Evolutionary conservation across 805 yeast species (phyloP).

Genomic region (Candida corydali): DNA sequence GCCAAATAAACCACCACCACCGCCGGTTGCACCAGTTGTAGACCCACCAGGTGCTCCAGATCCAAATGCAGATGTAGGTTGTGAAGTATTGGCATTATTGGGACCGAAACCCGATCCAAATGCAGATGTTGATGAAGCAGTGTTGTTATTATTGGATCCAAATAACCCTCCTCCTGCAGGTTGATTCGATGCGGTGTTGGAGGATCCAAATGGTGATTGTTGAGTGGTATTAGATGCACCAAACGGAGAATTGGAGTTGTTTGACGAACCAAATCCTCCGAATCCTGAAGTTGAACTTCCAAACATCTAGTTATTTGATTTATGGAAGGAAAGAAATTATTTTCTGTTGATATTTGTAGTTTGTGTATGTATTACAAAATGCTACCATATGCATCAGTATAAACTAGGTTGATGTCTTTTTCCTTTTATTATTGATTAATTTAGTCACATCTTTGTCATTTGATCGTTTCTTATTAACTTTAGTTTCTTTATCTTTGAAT

Average conservation of each 20-base stretch:
- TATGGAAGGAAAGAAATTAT: background rate
- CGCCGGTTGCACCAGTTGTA: too few species aligned
- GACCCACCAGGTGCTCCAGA: conserved; percentile 8
- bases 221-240: conserved; percentile 24
- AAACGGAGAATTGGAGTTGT: conserved; percentile 28
- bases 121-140: conserved; percentile 17
- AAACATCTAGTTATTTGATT: conserved; percentile 34
- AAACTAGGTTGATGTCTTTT: conserved; percentile 9
- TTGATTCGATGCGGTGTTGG: conserved; percentile 9
- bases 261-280: conserved; percentile 41
- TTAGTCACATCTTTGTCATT: conserved; percentile 12
- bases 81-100: conserved; percentile 14
- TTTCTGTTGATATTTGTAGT: conserved; percentile 2
- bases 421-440: conserved; percentile 16
- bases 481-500: conserved; percentile 48
- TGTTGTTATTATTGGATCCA: conserved; percentile 8
- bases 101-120: conserved; percentile 20
- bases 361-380: background rate
- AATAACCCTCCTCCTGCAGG: conserved; percentile 6
- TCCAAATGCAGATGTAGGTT: conserved; percentile 22
- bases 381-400: background rate
- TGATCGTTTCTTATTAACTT: conserved; percentile 10
- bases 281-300: conserved; percentile 48
- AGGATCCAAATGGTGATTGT: conserved; percentile 19
- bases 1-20: conserved; percentile 25